Conservation (phyloP, 2,329 filamentous ascomycete genomes). For the Xylariales sp. region DNA sequence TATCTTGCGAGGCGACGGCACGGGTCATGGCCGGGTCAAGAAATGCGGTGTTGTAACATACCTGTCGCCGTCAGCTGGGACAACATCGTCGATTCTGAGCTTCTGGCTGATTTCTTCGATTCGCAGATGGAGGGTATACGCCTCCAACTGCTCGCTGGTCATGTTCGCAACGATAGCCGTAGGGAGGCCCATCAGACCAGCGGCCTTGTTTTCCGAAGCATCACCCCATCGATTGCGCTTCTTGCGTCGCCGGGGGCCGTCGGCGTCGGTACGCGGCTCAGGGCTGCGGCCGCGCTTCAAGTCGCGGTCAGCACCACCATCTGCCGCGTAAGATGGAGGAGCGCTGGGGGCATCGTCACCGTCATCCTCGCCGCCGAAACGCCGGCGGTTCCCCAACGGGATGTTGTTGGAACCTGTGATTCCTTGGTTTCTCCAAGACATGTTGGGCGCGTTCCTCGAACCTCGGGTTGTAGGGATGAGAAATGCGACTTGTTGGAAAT, state of each 20-base stretch:
- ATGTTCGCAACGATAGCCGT: slow-evolving; percentile 96
- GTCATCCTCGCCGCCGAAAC: slow-evolving; percentile 57
- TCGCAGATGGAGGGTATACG: slow-evolving; percentile 91
- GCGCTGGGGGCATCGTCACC: slow-evolving; percentile 22
- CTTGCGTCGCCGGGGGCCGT: slow-evolving; percentile 86
- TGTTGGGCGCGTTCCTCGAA: slow-evolving; percentile 25
- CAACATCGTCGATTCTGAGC: slow-evolving; percentile 97
- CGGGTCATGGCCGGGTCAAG: too few species aligned
- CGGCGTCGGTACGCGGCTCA: slow-evolving; percentile 65
- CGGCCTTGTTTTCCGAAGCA: slow-evolving; percentile 95
- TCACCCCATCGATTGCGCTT: slow-evolving; percentile 99
- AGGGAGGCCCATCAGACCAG: slow-evolving; percentile 93
- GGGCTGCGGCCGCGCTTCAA: slow-evolving; percentile 91
- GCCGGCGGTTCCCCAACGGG: slow-evolving; percentile 81
- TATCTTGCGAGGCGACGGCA: not conserved
- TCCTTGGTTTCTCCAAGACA: slow-evolving; percentile 70
- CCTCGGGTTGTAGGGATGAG: too few species aligned
- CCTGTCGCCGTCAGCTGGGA: slow-evolving; percentile 94
- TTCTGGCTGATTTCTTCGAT: slow-evolving; percentile 99
- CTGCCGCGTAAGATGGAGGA: slow-evolving; percentile 32
- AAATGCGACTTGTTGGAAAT: too few species aligned
- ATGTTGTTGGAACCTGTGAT: slow-evolving; percentile 99
- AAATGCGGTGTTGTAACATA: slow-evolving; percentile 39
- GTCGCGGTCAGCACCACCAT: slow-evolving; percentile 39
- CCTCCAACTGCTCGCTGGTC: slow-evolving; percentile 97